Evolutionary conservation across 176 grass and related monocot genomes (phyloP), one percentile per base, ranked within the genome.

Genomic region (Areca catechu): DNA sequence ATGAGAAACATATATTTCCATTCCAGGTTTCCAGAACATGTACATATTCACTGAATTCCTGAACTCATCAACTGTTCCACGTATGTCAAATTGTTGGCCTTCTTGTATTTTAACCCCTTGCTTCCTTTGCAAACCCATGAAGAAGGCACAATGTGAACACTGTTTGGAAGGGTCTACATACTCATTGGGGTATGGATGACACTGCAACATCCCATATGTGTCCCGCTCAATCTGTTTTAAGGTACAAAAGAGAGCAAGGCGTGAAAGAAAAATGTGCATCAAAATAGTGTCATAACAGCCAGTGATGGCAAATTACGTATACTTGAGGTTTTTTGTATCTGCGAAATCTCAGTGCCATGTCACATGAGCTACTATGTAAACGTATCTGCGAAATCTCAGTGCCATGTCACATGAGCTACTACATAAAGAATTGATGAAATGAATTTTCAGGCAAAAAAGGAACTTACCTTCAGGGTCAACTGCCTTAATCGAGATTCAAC

Each of bases 1-100:
- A 89, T 98, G 93, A 80, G 87, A 92, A 53, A 98, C 93, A 61
- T 83, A 86, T 58, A 98, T 65, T 57, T 98, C 84, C 93, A 98
- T 98, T 20, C 87, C 87, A 24, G 88, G 88, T 37, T 92, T 92
- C 87, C 87, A 98, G 62, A 85, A 92, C 76, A 80, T 60, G 64
- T 92, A 98, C 87, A 77, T 65, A 72, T 75, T 76, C 53, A 98
- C 89, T 17, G 77, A 72, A 58, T 80, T 76, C 59, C 81, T 90
- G 67, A 98, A 98, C 62, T 98, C 94, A 15, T 98, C 94, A 34
- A 98, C 94, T 6, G 94, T 98, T 48, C 76, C 81, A 63, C 94
- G 94, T 56, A 98, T 98, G 85, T 98, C 94, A 61, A 98, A 98
- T 56, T 88, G 87, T 66, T 98, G 94, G 19, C 94, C 94, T 80